These are phyloP conservation scores for Periconia sp. DNA, from an alignment of 2,329 filamentous ascomycete genomes.

Conservation along the genomic window DNA sequence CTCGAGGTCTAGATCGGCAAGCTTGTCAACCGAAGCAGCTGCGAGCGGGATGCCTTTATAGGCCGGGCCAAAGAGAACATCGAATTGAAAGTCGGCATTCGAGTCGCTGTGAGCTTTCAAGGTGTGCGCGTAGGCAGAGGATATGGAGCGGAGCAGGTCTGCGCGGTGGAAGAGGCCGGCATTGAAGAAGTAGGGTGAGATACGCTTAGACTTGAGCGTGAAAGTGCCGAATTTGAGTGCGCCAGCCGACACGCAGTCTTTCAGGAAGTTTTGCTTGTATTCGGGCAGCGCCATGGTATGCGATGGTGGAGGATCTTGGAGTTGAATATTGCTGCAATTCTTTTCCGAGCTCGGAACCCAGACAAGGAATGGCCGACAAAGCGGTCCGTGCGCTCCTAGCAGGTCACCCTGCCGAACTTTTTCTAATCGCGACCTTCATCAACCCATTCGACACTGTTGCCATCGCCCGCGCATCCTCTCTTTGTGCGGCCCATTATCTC, in stretches of 20 bases:
- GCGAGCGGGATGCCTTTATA: conserved; percentile 98
- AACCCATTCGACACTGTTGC: conserved; percentile 22
- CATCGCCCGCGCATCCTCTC: conserved; percentile 36
- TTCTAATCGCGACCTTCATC: conserved; percentile 24
- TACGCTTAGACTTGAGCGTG: conserved; percentile 89
- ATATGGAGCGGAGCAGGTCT: conserved; percentile 76
- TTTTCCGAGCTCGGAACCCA: conserved; percentile 42
- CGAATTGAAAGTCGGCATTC: conserved; percentile 64
- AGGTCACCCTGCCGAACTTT: conserved; percentile 37
- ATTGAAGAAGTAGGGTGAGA: conserved; percentile 97
- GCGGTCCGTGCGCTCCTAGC: conserved; percentile 24
- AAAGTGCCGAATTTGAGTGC: conserved; percentile 84
- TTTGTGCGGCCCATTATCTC: conserved; percentile 16
- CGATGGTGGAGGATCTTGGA: not conserved
- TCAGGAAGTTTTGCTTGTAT: conserved; percentile 72
- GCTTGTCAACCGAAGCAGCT: conserved; percentile 75
- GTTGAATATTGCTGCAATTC: conserved; percentile 3
- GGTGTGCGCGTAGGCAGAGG: conserved; percentile 77
- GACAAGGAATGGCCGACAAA: too few species aligned
- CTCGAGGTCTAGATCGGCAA: conserved; percentile 70
- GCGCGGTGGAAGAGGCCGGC: conserved; percentile 88
- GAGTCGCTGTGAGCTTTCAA: conserved; percentile 54
- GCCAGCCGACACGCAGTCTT: conserved; percentile 69
- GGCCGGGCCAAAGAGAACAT: conserved; percentile 90
- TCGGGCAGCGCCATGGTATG: conserved; percentile 36